Base-by-base conservation (phyloP, 2,329 filamentous ascomycete genomes). In the Juglanconis juglandina region DNA sequence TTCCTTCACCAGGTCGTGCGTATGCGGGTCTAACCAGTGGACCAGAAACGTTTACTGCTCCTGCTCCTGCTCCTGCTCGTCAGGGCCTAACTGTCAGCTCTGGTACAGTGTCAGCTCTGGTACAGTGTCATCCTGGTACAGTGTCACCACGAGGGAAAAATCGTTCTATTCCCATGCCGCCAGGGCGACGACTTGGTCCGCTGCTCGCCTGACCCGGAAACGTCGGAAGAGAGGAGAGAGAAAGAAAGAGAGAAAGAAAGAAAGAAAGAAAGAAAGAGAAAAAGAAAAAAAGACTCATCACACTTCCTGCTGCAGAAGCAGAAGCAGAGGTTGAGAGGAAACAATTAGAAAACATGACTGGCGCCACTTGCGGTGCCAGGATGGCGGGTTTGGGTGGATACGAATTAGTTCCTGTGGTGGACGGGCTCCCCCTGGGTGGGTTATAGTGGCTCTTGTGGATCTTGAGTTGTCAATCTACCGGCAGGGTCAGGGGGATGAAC, bases 241-340 rank as follows among this genome's bases (percentile, higher is more conserved):
- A 50, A 34, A 24, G 24, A 24, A 14, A 35, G 42, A 14, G 24
- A 34, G 32, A 56, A 33, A 24, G 24, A 24, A n/a, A n/a, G n/a
- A n/a, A n/a, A n/a, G n/a, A n/a, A n/a, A n/a, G n/a, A n/a, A n/a
- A n/a, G n/a, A n/a, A n/a, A n/a, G n/a, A n/a, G n/a, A n/a, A n/a
- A n/a, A n/a, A 35, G 42, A 14, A 32, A 34, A 32, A 56, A 33
- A 24, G 24, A 24, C 24, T 24, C 24, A 24, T 24, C 24, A 24
- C 1, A 2, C 24, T 24, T 24, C 24, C 24, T 24, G 24, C 33
- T 48, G 46, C 44, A 56, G 17, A 35, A 35, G 34, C 32, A 50
- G 60, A 63, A 63, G 57, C 56, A 63, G 51, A 58, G 59, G 55
- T 37, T 53, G 51, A 58, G 53, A 56, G 60, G 60, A 59, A 59